Evolutionary conservation across 164 flowering plant genomes (phyloP), one percentile per base, ranked within the genome.

Genomic region (Euptelea pleiosperma): DNA sequence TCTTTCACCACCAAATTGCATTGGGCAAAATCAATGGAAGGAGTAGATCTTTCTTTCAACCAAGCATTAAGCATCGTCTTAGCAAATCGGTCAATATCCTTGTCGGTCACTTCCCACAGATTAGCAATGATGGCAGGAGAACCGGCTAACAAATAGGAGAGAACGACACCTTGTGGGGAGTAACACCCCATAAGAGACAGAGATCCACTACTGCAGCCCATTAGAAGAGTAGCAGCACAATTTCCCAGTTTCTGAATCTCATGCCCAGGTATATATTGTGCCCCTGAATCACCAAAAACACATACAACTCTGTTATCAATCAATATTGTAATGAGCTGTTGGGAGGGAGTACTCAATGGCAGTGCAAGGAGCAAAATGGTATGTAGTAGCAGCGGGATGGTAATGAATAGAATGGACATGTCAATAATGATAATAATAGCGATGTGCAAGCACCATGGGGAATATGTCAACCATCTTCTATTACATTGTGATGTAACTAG

Each of bases 181-280:
- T 91, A 94, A 35, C 61, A 50, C 2, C 97, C 99, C 51, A 70
- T 71, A 19, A 85, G 54, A 7, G 64, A 64, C 36, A 94, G 58
- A 41, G 86, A 71, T 39, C 99, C 99, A 57, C 99, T 94, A 57
- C 97, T 88, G 79, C 99, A 94, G 10, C 99, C 99, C 89, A 94
- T 85, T 14, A 91, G 82, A 48, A 89, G 75, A 40, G 86, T 79
- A 44, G 96, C 99, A 24, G 99, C 91, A 79, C 97, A 94, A 11
- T 41, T 70, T 1, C 79, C 75, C 25, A 94, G 78, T 58, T 81
- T 84, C 68, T 81, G 83, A 61, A 91, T 85, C 70, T 91, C 79
- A 46, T 78, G 72, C 22, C 74, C 60, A 7, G 93, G 78, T 54
- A 94, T 75, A 55, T 88, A 94, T 55, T 89, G 93, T 33, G 71